Evolutionary conservation across 192 early-diverging fungal genomes (phyloP).

Genomic region (Linnemannia elongata): DNA sequence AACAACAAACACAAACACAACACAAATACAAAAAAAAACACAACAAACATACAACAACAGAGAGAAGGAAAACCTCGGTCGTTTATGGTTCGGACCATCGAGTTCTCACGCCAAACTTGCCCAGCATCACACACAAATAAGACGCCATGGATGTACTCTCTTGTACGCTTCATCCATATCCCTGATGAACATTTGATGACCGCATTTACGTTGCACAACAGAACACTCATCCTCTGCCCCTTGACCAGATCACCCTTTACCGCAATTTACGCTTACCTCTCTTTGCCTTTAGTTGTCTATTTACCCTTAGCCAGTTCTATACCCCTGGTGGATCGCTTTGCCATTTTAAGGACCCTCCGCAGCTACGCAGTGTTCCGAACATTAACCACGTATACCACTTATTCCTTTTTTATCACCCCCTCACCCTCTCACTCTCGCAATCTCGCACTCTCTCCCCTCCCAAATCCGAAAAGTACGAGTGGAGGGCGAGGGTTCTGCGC

Average conservation of each 20-base stretch:
- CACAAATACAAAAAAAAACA: too few relatives aligned
- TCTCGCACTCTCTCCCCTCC: neutral
- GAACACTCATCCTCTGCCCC: neutral
- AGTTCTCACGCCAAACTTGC: neutral
- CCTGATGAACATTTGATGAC: neutral
- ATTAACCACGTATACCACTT: too few relatives aligned
- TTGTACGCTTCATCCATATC: neutral
- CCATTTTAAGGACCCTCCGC: neutral
- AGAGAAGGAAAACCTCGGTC: too few relatives aligned
- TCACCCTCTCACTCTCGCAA: neutral
- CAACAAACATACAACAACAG: neutral
- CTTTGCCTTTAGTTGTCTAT: too few relatives aligned
- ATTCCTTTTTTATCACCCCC: neutral
- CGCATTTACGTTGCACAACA: neutral
- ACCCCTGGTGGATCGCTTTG: neutral
- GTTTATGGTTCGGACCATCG: neutral
- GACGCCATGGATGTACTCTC: neutral
- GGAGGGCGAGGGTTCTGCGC: neutral
- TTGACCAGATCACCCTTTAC: neutral
- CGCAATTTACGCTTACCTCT: neutral
- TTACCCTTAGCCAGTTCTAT: neutral
- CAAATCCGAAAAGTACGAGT: neutral
- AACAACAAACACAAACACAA: neutral
- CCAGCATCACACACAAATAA: neutral
- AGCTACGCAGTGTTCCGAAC: too few relatives aligned